phyloP scores from a whole-genome alignment of 257 asterid species.

The Plantago major region DNA sequence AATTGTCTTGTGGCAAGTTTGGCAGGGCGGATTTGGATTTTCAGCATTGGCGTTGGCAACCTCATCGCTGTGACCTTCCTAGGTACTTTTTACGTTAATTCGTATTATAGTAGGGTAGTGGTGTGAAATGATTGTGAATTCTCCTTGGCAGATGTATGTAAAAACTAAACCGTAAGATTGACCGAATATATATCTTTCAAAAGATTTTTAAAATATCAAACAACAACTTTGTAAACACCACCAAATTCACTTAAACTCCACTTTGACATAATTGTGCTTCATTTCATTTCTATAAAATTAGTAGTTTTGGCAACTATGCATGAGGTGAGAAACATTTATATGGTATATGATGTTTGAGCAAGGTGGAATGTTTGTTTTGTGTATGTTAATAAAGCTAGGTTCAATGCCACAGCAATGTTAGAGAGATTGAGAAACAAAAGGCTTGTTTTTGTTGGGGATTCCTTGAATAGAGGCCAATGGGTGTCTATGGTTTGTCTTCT shows the following conservation, averaged over 20 bases:
- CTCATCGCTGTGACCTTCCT: slow-evolving; percentile 56
- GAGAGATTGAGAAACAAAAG: slow-evolving; percentile 76
- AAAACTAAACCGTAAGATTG: no score
- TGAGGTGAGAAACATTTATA: not conserved
- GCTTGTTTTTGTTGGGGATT: slow-evolving; percentile 86
- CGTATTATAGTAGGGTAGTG: not conserved
- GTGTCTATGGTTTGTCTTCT: slow-evolving; percentile 84
- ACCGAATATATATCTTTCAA: no score
- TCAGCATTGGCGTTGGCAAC: slow-evolving; percentile 92
- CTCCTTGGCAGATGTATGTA: no score
- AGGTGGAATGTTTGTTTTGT: slow-evolving; percentile 30
- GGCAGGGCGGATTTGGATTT: slow-evolving; percentile 58
- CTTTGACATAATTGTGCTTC: no score
- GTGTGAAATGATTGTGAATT: no score
- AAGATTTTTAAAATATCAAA: no score
- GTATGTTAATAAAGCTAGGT: slow-evolving; percentile 47
- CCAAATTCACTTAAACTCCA: no score
- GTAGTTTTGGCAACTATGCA: no score
- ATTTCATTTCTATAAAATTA: no score
- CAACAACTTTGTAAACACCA: no score
- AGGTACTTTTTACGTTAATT: slow-evolving; percentile 22
- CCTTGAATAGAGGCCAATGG: slow-evolving; percentile 88
- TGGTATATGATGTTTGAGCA: slow-evolving; percentile 22
- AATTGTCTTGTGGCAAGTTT: slow-evolving; percentile 75
- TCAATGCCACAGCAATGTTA: slow-evolving; percentile 68